Percentiles rank a stretch among this genome's conserved stretches.
Evolutionary conservation across 176 grass and related monocot genomes (phyloP).

Genomic region (Themeda triandra): DNA sequence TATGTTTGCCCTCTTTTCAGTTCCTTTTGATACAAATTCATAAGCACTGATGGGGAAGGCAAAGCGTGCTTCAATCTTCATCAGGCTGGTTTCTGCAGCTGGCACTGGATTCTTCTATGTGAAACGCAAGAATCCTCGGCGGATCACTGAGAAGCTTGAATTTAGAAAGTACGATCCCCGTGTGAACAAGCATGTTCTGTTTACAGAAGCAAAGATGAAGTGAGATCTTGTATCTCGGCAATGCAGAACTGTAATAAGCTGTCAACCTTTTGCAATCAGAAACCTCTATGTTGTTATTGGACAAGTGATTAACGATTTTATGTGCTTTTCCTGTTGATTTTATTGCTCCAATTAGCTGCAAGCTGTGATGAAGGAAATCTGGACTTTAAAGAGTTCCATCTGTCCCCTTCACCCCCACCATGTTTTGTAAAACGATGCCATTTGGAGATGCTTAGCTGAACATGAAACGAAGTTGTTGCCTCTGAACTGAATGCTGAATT

Average conservation of each 20-base stretch:
- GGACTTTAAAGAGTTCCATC: neutral
- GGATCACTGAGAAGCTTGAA: constrained; percentile 31
- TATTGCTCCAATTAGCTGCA: neutral
- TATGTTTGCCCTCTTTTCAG: neutral
- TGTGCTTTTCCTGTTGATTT: neutral
- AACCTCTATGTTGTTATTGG: neutral
- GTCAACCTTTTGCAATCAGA: neutral
- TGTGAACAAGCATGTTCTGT: constrained; percentile 28
- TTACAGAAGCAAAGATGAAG: constrained; percentile 33
- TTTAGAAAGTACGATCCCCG: constrained; percentile 26
- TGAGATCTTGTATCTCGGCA: neutral
- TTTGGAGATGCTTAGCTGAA: neutral
- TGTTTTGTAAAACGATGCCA: neutral
- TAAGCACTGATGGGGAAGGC: constrained; percentile 10
- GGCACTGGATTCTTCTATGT: constrained; percentile 28
- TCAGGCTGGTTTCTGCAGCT: constrained; percentile 32
- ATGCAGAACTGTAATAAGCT: neutral
- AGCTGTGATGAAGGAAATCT: neutral
- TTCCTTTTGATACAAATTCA: neutral
- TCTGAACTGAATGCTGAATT: neutral
- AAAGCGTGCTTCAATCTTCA: constrained; percentile 27
- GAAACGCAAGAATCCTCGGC: constrained; percentile 31
- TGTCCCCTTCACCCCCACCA: neutral
- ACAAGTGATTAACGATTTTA: neutral
- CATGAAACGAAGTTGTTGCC: neutral